Base-by-base conservation (phyloP, 1,284 basidiomycete genomes). In the Inonotus hispidus region DNA sequence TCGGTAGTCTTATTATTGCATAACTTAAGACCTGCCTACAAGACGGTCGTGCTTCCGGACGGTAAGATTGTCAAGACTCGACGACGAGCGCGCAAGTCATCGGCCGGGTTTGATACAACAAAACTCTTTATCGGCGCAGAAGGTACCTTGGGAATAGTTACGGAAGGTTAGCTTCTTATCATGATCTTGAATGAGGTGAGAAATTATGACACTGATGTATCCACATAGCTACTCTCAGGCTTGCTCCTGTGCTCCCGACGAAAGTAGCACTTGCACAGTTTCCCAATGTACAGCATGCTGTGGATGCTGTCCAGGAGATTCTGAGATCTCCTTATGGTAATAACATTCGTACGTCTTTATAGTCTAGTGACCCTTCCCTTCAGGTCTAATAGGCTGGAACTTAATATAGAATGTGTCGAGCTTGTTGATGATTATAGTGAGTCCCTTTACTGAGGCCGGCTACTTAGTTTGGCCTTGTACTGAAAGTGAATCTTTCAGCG, bases 61-160 rank as follows among this genome's bases (percentile, higher is more conserved):
- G 83, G 83, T n/a, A 79, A 85, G 66, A 76, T 86, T 21, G 83
- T 85, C 69, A 82, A 82, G 67, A 86, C 84, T 0, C 75, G 83
- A 2, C 74, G 76, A 54, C 64, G 78, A 57, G 81, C 83, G 2
- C 70, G 71, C 47, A 85, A 85, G 69, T 83, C 80, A 1, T 76
- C 78, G 2, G 82, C 82, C 8, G 83, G 83, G 1, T 82, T 80
- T 41, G 82, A 85, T 66, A 72, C 81, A 2, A 82, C 81, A 32
- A 80, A 82, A 66, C 70, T 85, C 29, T 84, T 85, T 71, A 77
- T 84, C 58, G 83, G 83, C 10, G 79, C 82, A 1, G 83, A 86
- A 66, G 84, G 83, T 1, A 84, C 82, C 0, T 69, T 85, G 47
- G 83, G 83, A 1, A 79, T 85, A 53, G 77, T 85, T 6, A 82